Conservation (phyloP, 2,329 filamentous ascomycete species). For the Diplodia sapinea region DNA sequence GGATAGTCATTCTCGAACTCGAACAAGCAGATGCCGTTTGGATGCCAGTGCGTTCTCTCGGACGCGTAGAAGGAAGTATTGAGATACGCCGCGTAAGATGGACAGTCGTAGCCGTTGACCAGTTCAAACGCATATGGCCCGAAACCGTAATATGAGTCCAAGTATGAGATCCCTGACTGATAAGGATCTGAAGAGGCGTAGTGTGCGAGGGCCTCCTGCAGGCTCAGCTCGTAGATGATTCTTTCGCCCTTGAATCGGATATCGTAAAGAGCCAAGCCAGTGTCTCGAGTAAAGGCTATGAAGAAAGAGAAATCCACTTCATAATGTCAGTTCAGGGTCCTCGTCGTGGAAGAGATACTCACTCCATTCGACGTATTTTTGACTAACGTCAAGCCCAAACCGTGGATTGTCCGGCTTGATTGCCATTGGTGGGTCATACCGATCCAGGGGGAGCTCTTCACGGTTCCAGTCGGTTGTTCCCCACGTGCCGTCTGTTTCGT, state of each 20-base stretch:
- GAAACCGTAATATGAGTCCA: slow-evolving; percentile 58
- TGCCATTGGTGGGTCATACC: slow-evolving; percentile 59
- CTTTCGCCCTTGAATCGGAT: slow-evolving; percentile 62
- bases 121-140: slow-evolving; percentile 55
- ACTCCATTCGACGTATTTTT: slow-evolving; percentile 57
- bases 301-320: slow-evolving; percentile 59
- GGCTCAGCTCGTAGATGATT: slow-evolving; percentile 61
- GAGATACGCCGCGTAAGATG: slow-evolving; percentile 57
- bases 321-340: neutral
- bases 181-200: slow-evolving; percentile 59
- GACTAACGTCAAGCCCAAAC: slow-evolving; percentile 51
- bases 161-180: slow-evolving; percentile 54
- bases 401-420: slow-evolving; percentile 52
- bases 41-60: slow-evolving; percentile 54
- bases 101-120: slow-evolving; percentile 60
- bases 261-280: slow-evolving; percentile 58
- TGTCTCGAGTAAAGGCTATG: slow-evolving; percentile 56
- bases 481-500: slow-evolving; percentile 49
- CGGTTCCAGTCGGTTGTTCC: slow-evolving; percentile 52
- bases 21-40: slow-evolving; percentile 57
- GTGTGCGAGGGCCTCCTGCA: slow-evolving; percentile 62
- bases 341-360: neutral
- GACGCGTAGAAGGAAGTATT: slow-evolving; percentile 55
- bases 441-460: slow-evolving; percentile 52
- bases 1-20: slow-evolving; percentile 41